Evolutionary conservation across 306 rosid genomes (phyloP).

Genomic region (Pterocarpus macrocarpus): DNA sequence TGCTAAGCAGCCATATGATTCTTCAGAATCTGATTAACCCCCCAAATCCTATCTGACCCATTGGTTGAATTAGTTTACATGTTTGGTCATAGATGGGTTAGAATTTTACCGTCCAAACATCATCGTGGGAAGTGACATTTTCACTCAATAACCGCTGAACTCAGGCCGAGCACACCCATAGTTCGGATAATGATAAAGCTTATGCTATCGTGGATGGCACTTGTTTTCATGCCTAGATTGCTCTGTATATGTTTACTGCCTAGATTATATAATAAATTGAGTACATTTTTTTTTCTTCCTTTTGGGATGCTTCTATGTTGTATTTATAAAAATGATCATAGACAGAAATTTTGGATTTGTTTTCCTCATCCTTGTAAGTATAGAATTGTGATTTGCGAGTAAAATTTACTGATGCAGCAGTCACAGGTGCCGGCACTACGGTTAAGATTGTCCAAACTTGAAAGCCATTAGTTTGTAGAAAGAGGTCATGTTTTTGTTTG

Average conservation of each 20-base stretch:
- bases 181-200: conserved; percentile 56
- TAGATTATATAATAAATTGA: conserved; percentile 33
- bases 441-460: not conserved
- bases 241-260: conserved; percentile 42
- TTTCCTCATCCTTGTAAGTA: conserved; percentile 26
- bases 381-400: not conserved
- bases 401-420: not conserved
- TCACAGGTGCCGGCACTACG: not conserved
- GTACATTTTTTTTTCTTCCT: not conserved
- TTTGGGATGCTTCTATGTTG: conserved; percentile 30
- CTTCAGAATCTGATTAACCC: conserved; percentile 56
- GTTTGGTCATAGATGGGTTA: conserved; percentile 32
- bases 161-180: not conserved
- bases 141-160: conserved; percentile 8
- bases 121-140: conserved; percentile 21
- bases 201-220: conserved; percentile 43
- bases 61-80: not conserved
- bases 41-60: not conserved
- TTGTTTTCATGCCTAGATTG: conserved; percentile 15
- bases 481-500: not conserved
- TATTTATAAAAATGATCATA: conserved; percentile 29
- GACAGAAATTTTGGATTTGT: conserved; percentile 24
- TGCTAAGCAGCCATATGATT: conserved; percentile 59
- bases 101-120: conserved; percentile 17
- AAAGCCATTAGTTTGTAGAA: not conserved